Evolutionary conservation across 2,329 filamentous ascomycete species (phyloP), one percentile per base, ranked within the genome.

Genomic region (Penicillium sclerotigenum): DNA sequence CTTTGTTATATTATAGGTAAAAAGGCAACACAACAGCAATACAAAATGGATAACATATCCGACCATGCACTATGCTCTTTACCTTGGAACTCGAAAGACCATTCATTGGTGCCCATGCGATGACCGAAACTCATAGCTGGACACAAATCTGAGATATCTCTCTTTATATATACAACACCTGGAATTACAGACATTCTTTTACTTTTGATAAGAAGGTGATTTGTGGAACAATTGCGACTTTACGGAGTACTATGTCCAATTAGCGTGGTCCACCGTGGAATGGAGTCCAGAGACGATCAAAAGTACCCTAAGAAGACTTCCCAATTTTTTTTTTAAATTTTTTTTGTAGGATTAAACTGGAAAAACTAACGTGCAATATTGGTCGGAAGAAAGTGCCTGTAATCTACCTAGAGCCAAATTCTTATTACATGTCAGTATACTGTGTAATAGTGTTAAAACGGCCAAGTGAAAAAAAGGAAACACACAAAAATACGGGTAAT

Each of bases 401-500:
- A 26, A 49, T 14, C 26, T 48, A 16, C 18, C 26, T 48, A 16
- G 4, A 48, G 33, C 7, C 16, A 37, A 28, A 48, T 48, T 33
- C 46, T 37, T 48, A 26, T n/a, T 47, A 22, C 38, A 26, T 11
- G 22, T 22, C 11, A 31, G 5, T 14, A 31, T 16, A 33, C 31
- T 33, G n/a, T n/a, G n/a, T n/a, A 16, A 7, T 33, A 33, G 31
- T 8, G n/a, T n/a, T 18, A 18, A 18, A 37, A 37, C 10, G 33
- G 33, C 11, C 4, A 37, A 37, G 9, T 37, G 40, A 50, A 41
- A 26, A 40, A 13, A n/a, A 37, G 6, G 14, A 14, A 31, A 31
- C n/a, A 37, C 14, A 49, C 7, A 52, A 47, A 40, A 48, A 51
- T 59, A 61, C 52, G 61, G 38, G 62, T 65, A 65, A 70, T 67